Percentiles rank a stretch among this genome's conserved stretches.
Evolutionary conservation across 169 alveolate genomes (phyloP).

Genomic region (Theileria sp.): DNA sequence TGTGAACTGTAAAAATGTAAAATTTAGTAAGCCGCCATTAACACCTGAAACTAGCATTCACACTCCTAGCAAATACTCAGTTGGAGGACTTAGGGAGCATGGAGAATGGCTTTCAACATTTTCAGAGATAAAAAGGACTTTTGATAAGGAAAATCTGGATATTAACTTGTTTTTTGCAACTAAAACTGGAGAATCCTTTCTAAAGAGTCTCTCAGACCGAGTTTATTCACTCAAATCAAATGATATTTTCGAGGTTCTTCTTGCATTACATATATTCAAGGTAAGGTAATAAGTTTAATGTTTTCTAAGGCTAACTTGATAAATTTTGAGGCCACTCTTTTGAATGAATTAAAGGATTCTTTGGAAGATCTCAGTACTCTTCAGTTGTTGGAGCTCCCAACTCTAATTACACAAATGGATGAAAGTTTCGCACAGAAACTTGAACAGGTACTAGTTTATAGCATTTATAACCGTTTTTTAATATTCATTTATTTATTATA

Average conservation of each 20-base stretch:
- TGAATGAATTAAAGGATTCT: conserved; percentile 15
- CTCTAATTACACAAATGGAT: not conserved
- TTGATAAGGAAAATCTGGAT: conserved; percentile 7
- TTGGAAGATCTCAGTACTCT: not conserved
- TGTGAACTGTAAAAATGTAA: conserved; percentile 29
- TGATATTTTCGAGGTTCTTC: conserved; percentile 38
- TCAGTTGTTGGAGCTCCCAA: conserved; percentile 16
- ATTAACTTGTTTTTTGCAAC: conserved; percentile 16
- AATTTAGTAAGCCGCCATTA: conserved; percentile 50
- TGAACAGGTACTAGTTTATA: conserved; percentile 1
- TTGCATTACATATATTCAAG: conserved; percentile 22
- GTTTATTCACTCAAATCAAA: conserved; percentile 39
- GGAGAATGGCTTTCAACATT: conserved; percentile 61
- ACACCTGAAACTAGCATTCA: not conserved
- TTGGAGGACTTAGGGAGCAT: conserved; percentile 56
- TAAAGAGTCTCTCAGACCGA: conserved; percentile 40
- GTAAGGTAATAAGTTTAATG: conserved; percentile 12
- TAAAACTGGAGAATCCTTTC: conserved; percentile 32
- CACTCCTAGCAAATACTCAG: conserved; percentile 15
- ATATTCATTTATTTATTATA: no score
- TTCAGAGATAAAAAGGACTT: conserved; percentile 2
- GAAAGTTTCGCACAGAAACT: not conserved
- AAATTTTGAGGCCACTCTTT: not conserved
- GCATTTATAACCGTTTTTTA: not conserved
- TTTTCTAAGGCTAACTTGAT: not conserved